phyloP scores from a whole-genome alignment of 1,284 basidiomycete genomes.

The Ustanciosporium gigantosporum region DNA sequence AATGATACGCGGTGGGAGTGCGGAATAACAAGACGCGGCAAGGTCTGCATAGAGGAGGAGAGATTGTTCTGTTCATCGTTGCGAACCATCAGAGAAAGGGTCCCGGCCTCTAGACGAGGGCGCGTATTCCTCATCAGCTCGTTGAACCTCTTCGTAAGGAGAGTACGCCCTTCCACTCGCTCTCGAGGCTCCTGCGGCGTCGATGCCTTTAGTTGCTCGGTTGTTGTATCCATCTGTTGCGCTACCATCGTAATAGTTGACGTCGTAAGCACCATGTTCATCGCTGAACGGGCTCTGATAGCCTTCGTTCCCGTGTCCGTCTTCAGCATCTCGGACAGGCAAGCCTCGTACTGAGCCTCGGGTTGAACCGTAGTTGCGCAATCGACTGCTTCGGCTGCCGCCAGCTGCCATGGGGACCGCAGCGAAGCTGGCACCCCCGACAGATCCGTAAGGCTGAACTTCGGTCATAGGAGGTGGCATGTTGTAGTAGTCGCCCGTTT shows the following conservation, averaged over 20 bases:
- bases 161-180: conserved; percentile 20
- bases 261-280: conserved; percentile 34
- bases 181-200: conserved; percentile 14
- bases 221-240: conserved; percentile 26
- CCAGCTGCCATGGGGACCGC: conserved; percentile 1
- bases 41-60: no score
- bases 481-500: conserved; percentile 9
- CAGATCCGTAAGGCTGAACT: conserved; percentile 10
- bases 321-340: conserved; percentile 11
- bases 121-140: no score
- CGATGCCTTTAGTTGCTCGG: conserved; percentile 25
- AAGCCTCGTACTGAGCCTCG: conserved; percentile 7
- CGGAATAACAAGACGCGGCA: no score
- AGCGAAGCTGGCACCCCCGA: conserved; percentile 2
- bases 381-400: no score
- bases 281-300: conserved; percentile 19
- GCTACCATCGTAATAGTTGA: conserved; percentile 41
- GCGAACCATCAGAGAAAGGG: no score
- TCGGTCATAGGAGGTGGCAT: conserved; percentile 32
- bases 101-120: no score
- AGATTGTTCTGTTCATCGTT: no score
- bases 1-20: no score
- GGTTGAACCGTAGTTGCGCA: conserved; percentile 27
- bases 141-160: conserved; percentile 34
- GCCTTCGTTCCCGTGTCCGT: conserved; percentile 4